Evolutionary conservation across 2,329 filamentous ascomycete genomes (phyloP), one percentile per base, ranked within the genome.

Genomic region (Purpureocillium lavendulum): DNA sequence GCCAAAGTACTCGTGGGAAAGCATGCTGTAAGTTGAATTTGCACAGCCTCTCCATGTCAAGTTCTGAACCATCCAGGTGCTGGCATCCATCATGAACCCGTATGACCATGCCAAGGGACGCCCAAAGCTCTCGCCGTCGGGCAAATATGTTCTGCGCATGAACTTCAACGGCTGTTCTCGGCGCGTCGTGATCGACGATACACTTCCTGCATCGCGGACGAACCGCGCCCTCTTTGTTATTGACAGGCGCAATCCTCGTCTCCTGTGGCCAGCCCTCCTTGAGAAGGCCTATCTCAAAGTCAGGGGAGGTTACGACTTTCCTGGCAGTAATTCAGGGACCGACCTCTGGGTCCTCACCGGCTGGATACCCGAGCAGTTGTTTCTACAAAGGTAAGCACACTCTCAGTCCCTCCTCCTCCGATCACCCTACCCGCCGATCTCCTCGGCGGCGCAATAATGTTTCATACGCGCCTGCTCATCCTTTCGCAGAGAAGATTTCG

Each of bases 281-380:
- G 92, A 98, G 58, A 98, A 98, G 57, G 92, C 92, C 0, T 98
- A 98, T 51, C 69, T 98, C 2, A 98, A 97, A 65, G 79, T 97
- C 10, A 78, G 90, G 40, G 92, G 92, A 21, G 92, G 92, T 28
- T 98, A 98, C 58, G 89, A 98, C 55, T 98, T 98, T 49, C 90
- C 92, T 0, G 92, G 92, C 7, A 97, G 92, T 54, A 97, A 97
- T 58, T 97, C 90, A 1, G 89, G 87, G 10, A 97, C 90, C 3
- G 92, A 98, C 60, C 65, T 98, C 4, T 94, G 87, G 78, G 83
- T 94, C 2, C 64, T 98, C 40, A 94, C 85, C 0, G 90, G 92
- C 24, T 98, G 92, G 92, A 88, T 98, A 36, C 92, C 92, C 0
- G 89, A 98, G 61, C 92, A 98, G 58, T 68, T 97, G 1, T 95